phyloP scores from a whole-genome alignment of 1,139 yeast genomes.

The Candida buenavistaensis region DNA sequence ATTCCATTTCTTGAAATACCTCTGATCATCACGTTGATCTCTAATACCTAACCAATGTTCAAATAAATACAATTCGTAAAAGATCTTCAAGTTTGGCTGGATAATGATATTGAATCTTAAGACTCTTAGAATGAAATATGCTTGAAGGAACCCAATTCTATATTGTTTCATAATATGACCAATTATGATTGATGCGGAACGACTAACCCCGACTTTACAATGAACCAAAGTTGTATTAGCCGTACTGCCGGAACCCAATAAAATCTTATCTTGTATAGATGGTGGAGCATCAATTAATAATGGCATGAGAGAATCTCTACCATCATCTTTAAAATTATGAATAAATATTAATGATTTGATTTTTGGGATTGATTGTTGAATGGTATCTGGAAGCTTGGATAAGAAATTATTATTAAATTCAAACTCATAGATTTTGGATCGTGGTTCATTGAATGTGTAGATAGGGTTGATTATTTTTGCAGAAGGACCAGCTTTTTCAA shows the following conservation, averaged over 20 bases:
- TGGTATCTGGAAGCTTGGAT: conserved; percentile 6
- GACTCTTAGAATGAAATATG: conserved; percentile 80
- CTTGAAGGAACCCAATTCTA: conserved; percentile 63
- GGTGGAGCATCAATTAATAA: conserved; percentile 33
- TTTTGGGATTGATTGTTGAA: conserved; percentile 10
- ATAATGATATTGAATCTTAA: conserved; percentile 84
- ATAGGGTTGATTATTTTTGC: conserved; percentile 21
- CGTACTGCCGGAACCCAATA: conserved; percentile 20
- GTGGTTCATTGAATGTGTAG: conserved; percentile 25
- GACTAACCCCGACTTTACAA: conserved; percentile 88
- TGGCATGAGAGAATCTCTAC: conserved; percentile 37
- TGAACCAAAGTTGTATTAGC: conserved; percentile 59
- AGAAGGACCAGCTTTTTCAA: conserved; percentile 13
- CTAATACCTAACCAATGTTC: conserved; percentile 51
- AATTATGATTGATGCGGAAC: conserved; percentile 87
- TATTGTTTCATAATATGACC: conserved; percentile 84
- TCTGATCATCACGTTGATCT: conserved; percentile 10
- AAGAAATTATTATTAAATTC: conserved; percentile 12
- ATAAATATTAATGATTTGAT: conserved; percentile 31
- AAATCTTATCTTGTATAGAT: conserved; percentile 29
- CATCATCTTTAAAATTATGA: conserved; percentile 42
- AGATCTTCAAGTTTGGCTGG: conserved; percentile 84
- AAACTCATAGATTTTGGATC: conserved; percentile 30
- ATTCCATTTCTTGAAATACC: conserved; percentile 16
- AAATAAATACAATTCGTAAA: conserved; percentile 82